Evolutionary conservation across 1,284 basidiomycete genomes (phyloP), one percentile per base, ranked within the genome.

Genomic region (Sporisorium reilianum): DNA sequence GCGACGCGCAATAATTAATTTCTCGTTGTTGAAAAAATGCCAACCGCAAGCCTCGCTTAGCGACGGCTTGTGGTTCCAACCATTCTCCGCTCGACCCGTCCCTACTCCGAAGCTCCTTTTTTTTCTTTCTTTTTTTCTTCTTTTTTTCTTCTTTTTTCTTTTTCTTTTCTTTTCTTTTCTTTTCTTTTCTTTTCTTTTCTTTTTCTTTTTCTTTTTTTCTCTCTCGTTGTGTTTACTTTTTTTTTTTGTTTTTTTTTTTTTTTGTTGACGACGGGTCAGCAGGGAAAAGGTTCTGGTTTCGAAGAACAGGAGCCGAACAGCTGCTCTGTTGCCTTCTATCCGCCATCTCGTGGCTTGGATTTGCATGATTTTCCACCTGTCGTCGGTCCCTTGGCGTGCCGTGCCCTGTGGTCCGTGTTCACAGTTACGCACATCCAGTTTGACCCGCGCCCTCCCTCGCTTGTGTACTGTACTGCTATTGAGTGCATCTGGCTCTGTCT

Each of bases 31-130:
- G n/a, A n/a, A 34, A 46, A 46, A 55, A 34, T 26, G 53, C 46
- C 53, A 55, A 16, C 42, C 34, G 32, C 42, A 46, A 45, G 54
- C 23, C 54, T 55, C 54, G 54, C 42, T 55, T 46, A 46, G 30
- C 30, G 14, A 28, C 51, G 32, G 42, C 20, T 46, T 23, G 44
- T 46, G 23, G 16, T n/a, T 45, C 42, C 28, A 23, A 11, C 28
- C 42, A 46, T 46, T 46, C 54, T 55, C 54, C 54, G 54, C 54
- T 55, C 54, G 42, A 55, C 32, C 54, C 54, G 44, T 38, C 44
- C 52, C 52, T 44, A 55, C 54, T 22, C 32, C 44, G 54, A 55
- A 46, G 16, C 23, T 20, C 34, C 34, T 40, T n/a, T 7, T 25
- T 8, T 45, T 20, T 44, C 41, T 10, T 44, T n/a, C 28, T 30